phyloP scores from a whole-genome alignment of 2,329 filamentous ascomycete species.

The Nigrospora sphaerica region DNA sequence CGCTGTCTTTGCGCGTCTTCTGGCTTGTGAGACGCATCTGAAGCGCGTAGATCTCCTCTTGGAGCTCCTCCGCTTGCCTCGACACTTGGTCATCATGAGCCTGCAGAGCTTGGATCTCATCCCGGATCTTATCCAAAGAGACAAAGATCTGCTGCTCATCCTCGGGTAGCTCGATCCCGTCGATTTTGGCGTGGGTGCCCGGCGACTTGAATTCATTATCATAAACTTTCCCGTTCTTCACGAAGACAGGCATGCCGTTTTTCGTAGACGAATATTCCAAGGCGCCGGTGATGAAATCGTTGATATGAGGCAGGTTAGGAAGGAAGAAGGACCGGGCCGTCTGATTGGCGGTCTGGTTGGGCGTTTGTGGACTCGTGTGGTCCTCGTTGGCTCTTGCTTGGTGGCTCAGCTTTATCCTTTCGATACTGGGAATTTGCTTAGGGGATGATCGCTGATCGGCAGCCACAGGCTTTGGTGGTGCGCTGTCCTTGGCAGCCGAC shows the following conservation, averaged over 20 bases:
- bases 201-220: constrained; percentile 29
- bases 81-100: constrained; percentile 50
- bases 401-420: constrained; percentile 4
- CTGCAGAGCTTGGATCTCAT: constrained; percentile 48
- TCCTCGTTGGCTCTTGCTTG: constrained; percentile 5
- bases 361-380: constrained; percentile 18
- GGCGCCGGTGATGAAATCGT: constrained; percentile 49
- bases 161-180: constrained; percentile 40
- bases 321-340: constrained; percentile 46
- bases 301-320: constrained; percentile 46
- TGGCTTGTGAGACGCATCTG: constrained; percentile 39
- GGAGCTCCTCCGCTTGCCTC: constrained; percentile 44
- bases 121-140: constrained; percentile 55
- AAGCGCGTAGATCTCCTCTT: constrained; percentile 42
- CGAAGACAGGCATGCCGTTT: constrained; percentile 49
- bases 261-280: constrained; percentile 43
- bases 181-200: constrained; percentile 39
- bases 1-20: constrained; percentile 34
- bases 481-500: constrained; percentile 3
- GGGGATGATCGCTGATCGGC: constrained; percentile 8
- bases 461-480: neutral
- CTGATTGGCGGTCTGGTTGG: constrained; percentile 17
- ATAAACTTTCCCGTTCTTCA: constrained; percentile 45
- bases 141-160: constrained; percentile 53
- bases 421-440: neutral